Base-by-base conservation (phyloP, 2,329 filamentous ascomycete species). In the Aureobasidium sp. region DNA sequence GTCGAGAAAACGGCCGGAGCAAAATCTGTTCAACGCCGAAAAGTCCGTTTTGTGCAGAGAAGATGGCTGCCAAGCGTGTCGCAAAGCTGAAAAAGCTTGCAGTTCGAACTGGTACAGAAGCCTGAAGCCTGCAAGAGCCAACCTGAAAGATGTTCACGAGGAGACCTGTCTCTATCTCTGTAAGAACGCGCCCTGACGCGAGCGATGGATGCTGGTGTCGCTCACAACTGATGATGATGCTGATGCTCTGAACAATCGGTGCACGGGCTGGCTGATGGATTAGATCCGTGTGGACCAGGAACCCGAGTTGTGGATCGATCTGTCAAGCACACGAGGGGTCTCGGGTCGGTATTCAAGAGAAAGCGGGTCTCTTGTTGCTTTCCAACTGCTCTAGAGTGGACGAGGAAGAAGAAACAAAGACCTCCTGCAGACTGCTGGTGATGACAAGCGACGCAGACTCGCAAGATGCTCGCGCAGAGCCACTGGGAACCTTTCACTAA, bases 11-110 rank as follows among this genome's bases (percentile, higher is more conserved):
- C 44, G 48, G 44, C 50, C 60, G 40, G 31, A 19, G 59, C 45
- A 50, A 54, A 62, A 58, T 50, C 53, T 62, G 60, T 54, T 50
- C 47, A 52, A 59, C 39, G 57, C 57, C 57, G 57, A 60, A 60
- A 60, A 60, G 45, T 50, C 57, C 45, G 57, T 60, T 45, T 42
- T 40, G 45, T 35, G 44, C 44, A 40, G 24, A 45, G 19, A 57
- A 33, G 27, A 17, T 33, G n/a, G 15, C 19, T 48, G 54, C 54
- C 42, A 58, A 58, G 54, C 40, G 29, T 58, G 54, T 58, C 29
- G 54, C 54, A 58, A 15, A 37, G 14, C 14, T 35, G 42, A 15
- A 58, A 58, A 58, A 39, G 40, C 42, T 47, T 58, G 54, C 54
- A 24, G 7, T 37, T 39, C 15, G 9, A n/a, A 9, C 19, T 35